Conservation (phyloP, 345 rosid genomes). For the Iberis pinnata region DNA sequence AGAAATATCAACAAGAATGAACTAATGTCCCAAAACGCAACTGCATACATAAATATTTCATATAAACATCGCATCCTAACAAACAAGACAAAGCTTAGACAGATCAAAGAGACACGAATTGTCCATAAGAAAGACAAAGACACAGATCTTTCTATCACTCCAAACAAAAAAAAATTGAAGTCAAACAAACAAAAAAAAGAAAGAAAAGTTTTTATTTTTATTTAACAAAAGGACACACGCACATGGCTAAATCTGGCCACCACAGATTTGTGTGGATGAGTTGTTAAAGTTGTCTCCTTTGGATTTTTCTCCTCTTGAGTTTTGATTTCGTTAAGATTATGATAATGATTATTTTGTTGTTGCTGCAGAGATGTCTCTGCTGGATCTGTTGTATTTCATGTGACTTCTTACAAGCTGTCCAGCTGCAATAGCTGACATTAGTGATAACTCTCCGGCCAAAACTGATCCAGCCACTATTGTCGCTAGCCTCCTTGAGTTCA, state of each 20-base stretch:
- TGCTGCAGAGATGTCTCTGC: conserved; percentile 46
- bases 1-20: too few relatives aligned
- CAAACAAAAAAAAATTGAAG: background rate
- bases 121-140: conserved; percentile 20
- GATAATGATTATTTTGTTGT: conserved; percentile 16
- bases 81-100: conserved; percentile 27
- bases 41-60: conserved; percentile 1
- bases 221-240: conserved; percentile 24
- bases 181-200: conserved; percentile 18
- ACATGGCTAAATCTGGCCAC: conserved; percentile 22
- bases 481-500: conserved; percentile 65
- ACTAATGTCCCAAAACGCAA: conserved; percentile 19
- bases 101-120: conserved; percentile 26
- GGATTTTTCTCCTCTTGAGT: conserved; percentile 7
- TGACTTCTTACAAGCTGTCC: conserved; percentile 84
- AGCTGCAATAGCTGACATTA: conserved; percentile 86
- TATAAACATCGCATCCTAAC: conserved; percentile 24
- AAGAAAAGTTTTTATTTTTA: conserved; percentile 6
- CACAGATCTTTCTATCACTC: background rate
- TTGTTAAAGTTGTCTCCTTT: conserved; percentile 21
- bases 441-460: conserved; percentile 72
- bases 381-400: conserved; percentile 90
- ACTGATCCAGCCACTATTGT: conserved; percentile 75
- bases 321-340: conserved; percentile 8
- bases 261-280: conserved; percentile 15